phyloP scores from a whole-genome alignment of 352 stramenopile genomes.

The Halophytophthora batemanensis region DNA sequence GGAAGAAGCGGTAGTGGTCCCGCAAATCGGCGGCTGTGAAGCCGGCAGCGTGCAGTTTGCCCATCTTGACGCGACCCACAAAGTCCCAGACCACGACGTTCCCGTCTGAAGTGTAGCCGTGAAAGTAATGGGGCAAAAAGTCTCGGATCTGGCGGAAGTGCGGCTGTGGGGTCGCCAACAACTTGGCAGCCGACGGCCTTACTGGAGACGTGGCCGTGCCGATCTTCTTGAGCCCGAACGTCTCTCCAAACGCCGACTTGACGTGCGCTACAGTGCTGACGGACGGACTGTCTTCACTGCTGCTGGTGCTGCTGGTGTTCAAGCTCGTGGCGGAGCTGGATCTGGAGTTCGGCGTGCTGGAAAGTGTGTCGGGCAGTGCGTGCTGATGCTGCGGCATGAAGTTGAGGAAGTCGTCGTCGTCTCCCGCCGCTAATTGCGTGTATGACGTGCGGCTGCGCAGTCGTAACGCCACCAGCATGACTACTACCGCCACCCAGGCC shows the following conservation, averaged over 20 bases:
- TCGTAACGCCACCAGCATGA: slow-evolving; percentile 63
- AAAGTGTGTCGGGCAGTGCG: slow-evolving; percentile 25
- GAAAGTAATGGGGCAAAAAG: slow-evolving; percentile 74
- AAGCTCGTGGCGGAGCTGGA: slow-evolving; percentile 24
- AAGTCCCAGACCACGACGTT: slow-evolving; percentile 80
- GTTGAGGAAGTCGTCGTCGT: slow-evolving; percentile 45
- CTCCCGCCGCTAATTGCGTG: slow-evolving; percentile 54
- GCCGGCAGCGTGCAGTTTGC: slow-evolving; percentile 55
- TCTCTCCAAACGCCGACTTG: slow-evolving; percentile 70
- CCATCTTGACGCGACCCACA: slow-evolving; percentile 75
- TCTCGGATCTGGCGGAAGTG: slow-evolving; percentile 70
- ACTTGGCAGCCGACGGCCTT: slow-evolving; percentile 28
- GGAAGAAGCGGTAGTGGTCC: slow-evolving; percentile 75
- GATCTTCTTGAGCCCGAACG: slow-evolving; percentile 50
- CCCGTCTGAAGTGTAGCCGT: slow-evolving; percentile 67
- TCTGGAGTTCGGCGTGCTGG: slow-evolving; percentile 10
- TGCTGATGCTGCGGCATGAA: slow-evolving; percentile 41
- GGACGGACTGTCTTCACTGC: slow-evolving; percentile 27
- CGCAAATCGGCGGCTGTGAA: slow-evolving; percentile 73
- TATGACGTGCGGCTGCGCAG: slow-evolving; percentile 64
- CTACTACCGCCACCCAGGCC: slow-evolving; percentile 61
- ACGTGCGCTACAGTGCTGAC: slow-evolving; percentile 47
- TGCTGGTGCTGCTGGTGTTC: slow-evolving; percentile 33
- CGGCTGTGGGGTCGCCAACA: slow-evolving; percentile 52
- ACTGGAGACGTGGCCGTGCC: slow-evolving; percentile 16